These are phyloP conservation scores for Boletus insuetus DNA, from an alignment of 768 basidiomycete species.

Conservation along the genomic window DNA sequence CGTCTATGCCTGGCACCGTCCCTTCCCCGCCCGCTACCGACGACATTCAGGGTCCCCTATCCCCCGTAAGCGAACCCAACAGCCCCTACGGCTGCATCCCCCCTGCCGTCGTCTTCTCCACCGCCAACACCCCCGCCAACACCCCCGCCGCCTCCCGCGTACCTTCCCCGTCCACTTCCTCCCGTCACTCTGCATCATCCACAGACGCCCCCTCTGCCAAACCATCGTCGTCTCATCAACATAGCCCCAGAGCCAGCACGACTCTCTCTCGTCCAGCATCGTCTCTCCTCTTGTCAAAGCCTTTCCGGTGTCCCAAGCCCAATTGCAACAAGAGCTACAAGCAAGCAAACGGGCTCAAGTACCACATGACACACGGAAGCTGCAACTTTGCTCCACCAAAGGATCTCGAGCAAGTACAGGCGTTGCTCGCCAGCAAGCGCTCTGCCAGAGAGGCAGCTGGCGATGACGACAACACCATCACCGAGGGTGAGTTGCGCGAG, in stretches of 20 bases:
- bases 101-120: constrained; percentile 61
- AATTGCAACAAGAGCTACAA: constrained; percentile 97
- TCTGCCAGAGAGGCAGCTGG: constrained; percentile 40
- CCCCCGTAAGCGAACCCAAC: constrained; percentile 32
- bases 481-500: constrained; percentile 63
- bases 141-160: constrained; percentile 51
- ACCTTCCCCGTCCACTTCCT: constrained; percentile 24
- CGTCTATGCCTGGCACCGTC: constrained; percentile 57
- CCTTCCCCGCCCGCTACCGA: constrained; percentile 33
- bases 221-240: constrained; percentile 26
- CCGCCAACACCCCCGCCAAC: constrained; percentile 43
- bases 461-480: constrained; percentile 43
- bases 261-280: constrained; percentile 51
- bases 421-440: constrained; percentile 54
- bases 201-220: constrained; percentile 21
- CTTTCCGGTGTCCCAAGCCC: constrained; percentile 90
- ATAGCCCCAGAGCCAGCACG: constrained; percentile 38
- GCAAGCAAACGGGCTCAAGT: constrained; percentile 93
- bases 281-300: constrained; percentile 72
- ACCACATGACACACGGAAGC: constrained; percentile 89
- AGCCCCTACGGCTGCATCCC: constrained; percentile 53
- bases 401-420: constrained; percentile 74
- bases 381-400: constrained; percentile 93
- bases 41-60: constrained; percentile 25
- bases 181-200: constrained; percentile 15